Base-by-base conservation (phyloP, 2,329 filamentous ascomycete genomes). In the Sporothrix inflata region DNA sequence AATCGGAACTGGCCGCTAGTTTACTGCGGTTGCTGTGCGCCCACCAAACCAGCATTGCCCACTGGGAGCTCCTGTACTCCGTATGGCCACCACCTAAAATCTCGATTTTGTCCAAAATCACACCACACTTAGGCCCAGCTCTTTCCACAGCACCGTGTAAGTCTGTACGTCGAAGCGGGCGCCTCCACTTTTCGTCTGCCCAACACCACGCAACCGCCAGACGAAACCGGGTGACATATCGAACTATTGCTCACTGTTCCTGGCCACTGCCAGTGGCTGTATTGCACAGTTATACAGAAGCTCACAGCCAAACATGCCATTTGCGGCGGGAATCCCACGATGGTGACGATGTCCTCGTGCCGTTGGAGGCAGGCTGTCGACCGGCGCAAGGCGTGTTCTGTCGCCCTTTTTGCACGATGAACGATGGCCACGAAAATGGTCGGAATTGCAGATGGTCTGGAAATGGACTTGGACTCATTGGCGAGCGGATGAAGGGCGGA, bases 211-310 rank as follows among this genome's bases (percentile, higher is more conserved):
- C 71, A 51, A 73, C 71, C 11, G 49, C 38, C 40, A 53, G 24
- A 19, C 4, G 30, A 71, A 73, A 73, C 71, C 71, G 71, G 47
- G 71, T 73, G 71, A 73, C 72, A 53, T 67, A 73, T 73, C 69
- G 72, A 71, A 71, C 72, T 63, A 73, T 47, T 60, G 38, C 53
- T 70, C 21, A 69, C 67, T 21, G 30, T 34, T 34, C 30, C 21
- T 11, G 19, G 4, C 49, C 30, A 55, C 16, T 34, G 38, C 14
- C 21, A 21, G 40, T 42, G 8, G 40, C 9, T 42, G 40, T n/a
- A n/a, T n/a, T n/a, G n/a, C 7, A 9, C 21, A 24, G 6, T 53
- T 9, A 11, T n/a, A 8, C 11, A 27, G 12, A 14, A 16, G 12
- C n/a, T 9, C 53, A 27, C 47, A 7, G 14, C 38, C 5, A 19